Evolutionary conservation across 148 eudicot species (phyloP).

Genomic region (Silene conica): DNA sequence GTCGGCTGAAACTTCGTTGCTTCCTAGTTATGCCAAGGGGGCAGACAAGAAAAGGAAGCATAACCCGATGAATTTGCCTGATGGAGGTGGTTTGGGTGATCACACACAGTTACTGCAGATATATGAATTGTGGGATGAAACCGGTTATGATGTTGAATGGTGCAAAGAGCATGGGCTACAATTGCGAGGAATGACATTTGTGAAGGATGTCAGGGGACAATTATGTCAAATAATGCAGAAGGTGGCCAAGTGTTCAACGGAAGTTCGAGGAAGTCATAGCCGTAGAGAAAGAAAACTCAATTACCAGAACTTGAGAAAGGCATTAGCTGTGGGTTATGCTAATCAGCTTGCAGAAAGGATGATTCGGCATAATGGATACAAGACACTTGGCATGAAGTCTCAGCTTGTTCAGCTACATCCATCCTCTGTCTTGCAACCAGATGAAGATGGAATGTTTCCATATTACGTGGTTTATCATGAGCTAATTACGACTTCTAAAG

Average conservation of each 20-base stretch:
- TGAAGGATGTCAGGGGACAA: constrained; percentile 87
- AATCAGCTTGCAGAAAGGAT: constrained; percentile 93
- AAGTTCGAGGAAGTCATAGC: constrained; percentile 54
- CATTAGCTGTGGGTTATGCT: constrained; percentile 81
- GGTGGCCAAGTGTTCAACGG: constrained; percentile 69
- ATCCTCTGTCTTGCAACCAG: constrained; percentile 74
- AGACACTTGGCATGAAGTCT: constrained; percentile 79
- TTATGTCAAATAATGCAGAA: constrained; percentile 88
- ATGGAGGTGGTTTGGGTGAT: constrained; percentile 93
- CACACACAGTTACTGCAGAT: constrained; percentile 89
- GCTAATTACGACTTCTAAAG: constrained; percentile 77
- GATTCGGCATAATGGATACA: constrained; percentile 90
- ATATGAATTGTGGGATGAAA: constrained; percentile 80
- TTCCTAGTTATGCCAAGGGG: constrained; percentile 66
- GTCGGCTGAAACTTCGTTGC: constrained; percentile 85
- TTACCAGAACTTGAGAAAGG: constrained; percentile 75
- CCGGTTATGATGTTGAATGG: constrained; percentile 65
- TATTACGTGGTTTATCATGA: constrained; percentile 89
- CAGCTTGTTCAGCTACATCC: constrained; percentile 97
- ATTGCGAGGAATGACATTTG: constrained; percentile 94
- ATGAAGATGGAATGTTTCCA: constrained; percentile 97
- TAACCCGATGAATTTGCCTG: constrained; percentile 61
- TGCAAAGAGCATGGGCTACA: constrained; percentile 83
- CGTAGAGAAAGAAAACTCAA: constrained; percentile 46
- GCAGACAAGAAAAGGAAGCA: constrained; percentile 86